These are phyloP conservation scores for Antarctomyces pellizariae DNA, from an alignment of 495 filamentous ascomycete genomes.

Conservation along the genomic window DNA sequence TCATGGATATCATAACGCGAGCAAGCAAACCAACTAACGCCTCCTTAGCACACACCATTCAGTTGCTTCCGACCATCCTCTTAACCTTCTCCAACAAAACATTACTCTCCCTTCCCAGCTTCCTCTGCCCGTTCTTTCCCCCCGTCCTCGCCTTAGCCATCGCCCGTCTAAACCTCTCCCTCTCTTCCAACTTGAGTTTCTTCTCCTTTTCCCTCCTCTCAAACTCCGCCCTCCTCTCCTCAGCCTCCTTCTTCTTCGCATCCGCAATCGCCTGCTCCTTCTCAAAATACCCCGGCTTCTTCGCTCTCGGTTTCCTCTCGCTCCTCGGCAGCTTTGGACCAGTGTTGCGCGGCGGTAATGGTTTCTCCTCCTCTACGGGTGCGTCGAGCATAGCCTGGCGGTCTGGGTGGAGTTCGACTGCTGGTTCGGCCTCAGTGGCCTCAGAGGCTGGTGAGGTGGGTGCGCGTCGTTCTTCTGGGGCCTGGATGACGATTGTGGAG, in stretches of 20 bases:
- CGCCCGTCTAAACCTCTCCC: slow-evolving; percentile 37
- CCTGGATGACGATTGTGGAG: too few relatives aligned
- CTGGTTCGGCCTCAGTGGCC: slow-evolving; percentile 9
- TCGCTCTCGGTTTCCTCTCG: slow-evolving; percentile 8
- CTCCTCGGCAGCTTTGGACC: slow-evolving; percentile 6
- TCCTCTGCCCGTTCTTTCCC: slow-evolving; percentile 57
- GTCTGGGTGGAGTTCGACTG: slow-evolving; percentile 44
- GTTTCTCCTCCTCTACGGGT: slow-evolving; percentile 12
- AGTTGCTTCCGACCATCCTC: slow-evolving; percentile 41
- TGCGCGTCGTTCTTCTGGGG: slow-evolving; percentile 8
- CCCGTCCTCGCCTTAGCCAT: slow-evolving; percentile 57
- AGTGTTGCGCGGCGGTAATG: slow-evolving; percentile 7
- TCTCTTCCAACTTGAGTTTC: slow-evolving; percentile 29
- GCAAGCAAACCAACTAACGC: too few relatives aligned
- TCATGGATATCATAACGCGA: too few relatives aligned
- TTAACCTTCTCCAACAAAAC: slow-evolving; percentile 62
- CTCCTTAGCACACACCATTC: too few relatives aligned
- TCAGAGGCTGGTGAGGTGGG: slow-evolving; percentile 7
- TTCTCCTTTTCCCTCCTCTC: slow-evolving; percentile 30
- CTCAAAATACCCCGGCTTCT: slow-evolving; percentile 45
- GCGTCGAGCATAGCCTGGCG: slow-evolving; percentile 42
- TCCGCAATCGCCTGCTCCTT: slow-evolving; percentile 55
- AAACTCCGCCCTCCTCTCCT: slow-evolving; percentile 30
- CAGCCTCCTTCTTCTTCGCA: slow-evolving; percentile 35
- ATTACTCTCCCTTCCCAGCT: slow-evolving; percentile 67